Percentiles rank a stretch among this genome's conserved stretches.
Evolutionary conservation across 805 yeast genomes (phyloP).

Genomic region (Blastobotrys terrestris): DNA sequence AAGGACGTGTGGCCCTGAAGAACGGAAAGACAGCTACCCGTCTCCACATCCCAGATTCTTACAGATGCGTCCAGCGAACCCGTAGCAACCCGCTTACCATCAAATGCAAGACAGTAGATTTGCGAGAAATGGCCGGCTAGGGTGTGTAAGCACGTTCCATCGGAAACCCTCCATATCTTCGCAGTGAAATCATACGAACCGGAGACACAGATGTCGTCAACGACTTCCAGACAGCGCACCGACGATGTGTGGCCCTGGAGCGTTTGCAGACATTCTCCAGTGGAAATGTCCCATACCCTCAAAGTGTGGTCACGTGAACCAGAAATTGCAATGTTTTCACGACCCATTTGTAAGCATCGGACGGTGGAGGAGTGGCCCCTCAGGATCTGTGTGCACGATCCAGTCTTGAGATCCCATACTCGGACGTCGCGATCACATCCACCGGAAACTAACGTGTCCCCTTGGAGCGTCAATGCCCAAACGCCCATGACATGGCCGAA

Average conservation of each 20-base stretch:
- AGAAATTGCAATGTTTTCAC: conserved; percentile 69
- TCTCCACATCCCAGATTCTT: conserved; percentile 87
- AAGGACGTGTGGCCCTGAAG: conserved; percentile 87
- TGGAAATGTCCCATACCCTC: conserved; percentile 92
- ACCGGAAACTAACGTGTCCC: conserved; percentile 85
- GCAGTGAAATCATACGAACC: conserved; percentile 89
- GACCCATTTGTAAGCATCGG: conserved; percentile 74
- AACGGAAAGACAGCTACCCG: conserved; percentile 73
- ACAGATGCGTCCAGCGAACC: conserved; percentile 95
- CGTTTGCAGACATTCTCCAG: conserved; percentile 71
- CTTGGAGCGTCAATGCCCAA: conserved; percentile 92
- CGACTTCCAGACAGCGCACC: conserved; percentile 72
- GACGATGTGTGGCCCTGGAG: conserved; percentile 62
- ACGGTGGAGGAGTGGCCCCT: conserved; percentile 94
- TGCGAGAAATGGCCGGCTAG: conserved; percentile 86
- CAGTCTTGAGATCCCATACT: conserved; percentile 88
- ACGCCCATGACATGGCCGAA: conserved; percentile 98
- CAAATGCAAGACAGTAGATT: conserved; percentile 89
- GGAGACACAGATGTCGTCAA: conserved; percentile 69
- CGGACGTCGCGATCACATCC: conserved; percentile 95
- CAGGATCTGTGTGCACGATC: conserved; percentile 79
- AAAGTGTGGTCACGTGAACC: conserved; percentile 90
- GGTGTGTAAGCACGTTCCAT: conserved; percentile 85
- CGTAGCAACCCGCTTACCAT: conserved; percentile 84
- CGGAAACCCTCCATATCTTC: conserved; percentile 85